Conservation (phyloP, 257 asterid species). For the Solanum tarijense region DNA sequence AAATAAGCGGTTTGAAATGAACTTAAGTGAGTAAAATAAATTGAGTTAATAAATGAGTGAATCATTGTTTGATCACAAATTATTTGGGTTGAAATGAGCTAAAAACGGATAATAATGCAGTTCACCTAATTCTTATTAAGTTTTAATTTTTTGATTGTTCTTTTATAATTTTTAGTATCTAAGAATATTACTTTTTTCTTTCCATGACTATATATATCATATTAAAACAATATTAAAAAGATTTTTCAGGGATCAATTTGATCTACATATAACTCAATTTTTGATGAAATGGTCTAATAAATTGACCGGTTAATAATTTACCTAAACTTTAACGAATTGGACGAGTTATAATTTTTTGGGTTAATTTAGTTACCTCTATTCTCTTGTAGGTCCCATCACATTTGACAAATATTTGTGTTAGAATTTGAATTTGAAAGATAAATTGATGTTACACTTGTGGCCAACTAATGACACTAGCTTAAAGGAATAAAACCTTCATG, state of each 20-base stretch:
- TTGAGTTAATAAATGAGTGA: background rate
- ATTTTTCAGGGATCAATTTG: background rate
- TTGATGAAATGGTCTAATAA: background rate
- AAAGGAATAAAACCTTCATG: background rate
- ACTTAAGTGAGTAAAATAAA: background rate
- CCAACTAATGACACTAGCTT: background rate
- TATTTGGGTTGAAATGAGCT: background rate
- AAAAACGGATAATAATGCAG: background rate
- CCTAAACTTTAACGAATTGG: background rate
- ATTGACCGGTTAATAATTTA: background rate
- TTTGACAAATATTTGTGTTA: background rate
- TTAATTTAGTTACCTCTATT: background rate
- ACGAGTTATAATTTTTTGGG: background rate
- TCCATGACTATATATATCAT: background rate
- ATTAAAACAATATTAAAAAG: background rate
- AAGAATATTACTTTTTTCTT: background rate
- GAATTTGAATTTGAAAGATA: background rate
- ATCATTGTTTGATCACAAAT: background rate
- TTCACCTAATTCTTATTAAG: background rate
- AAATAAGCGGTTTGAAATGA: background rate
- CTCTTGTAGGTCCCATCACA: background rate
- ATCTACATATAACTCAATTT: background rate
- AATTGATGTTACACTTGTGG: background rate
- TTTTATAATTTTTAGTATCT: background rate
- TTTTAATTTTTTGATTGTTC: no score